Percentiles rank a stretch among this genome's conserved stretches.
phyloP scores from a whole-genome alignment of 768 basidiomycete genomes.

The Mycena pura region DNA sequence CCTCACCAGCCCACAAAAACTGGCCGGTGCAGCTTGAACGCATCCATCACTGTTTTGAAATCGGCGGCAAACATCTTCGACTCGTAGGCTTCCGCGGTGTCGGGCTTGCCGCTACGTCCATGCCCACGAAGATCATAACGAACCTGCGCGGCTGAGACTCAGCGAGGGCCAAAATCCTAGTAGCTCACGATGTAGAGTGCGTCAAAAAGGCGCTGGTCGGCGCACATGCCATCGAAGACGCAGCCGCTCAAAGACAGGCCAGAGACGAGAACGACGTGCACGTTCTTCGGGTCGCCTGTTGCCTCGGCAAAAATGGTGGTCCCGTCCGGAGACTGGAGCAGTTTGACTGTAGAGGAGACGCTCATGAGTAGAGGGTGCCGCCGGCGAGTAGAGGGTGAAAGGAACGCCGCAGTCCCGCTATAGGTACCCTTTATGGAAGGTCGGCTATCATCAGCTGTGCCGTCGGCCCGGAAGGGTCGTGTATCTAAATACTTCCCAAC shows the following conservation, averaged over 20 bases:
- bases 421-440: no score
- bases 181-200: conserved; percentile 36
- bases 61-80: conserved; percentile 41
- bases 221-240: conserved; percentile 47
- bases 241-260: conserved; percentile 44
- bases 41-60: conserved; percentile 38
- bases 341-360: conserved; percentile 6
- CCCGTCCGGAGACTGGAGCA: conserved; percentile 38
- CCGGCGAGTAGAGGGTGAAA: no score
- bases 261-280: conserved; percentile 49
- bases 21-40: conserved; percentile 37
- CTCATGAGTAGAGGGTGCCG: no score
- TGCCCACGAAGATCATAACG: conserved; percentile 44
- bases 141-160: no score
- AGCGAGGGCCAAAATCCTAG: no score
- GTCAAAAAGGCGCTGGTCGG: conserved; percentile 33
- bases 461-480: no score
- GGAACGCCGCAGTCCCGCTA: no score
- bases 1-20: conserved; percentile 40
- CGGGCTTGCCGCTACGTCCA: conserved; percentile 42
- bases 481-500: no score
- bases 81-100: conserved; percentile 32
- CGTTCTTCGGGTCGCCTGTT: conserved; percentile 43
- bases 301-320: conserved; percentile 48
- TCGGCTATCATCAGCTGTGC: no score